Evolutionary conservation across 2,329 filamentous ascomycete genomes (phyloP).

Genomic region (Diaporthe ilicicola): DNA sequence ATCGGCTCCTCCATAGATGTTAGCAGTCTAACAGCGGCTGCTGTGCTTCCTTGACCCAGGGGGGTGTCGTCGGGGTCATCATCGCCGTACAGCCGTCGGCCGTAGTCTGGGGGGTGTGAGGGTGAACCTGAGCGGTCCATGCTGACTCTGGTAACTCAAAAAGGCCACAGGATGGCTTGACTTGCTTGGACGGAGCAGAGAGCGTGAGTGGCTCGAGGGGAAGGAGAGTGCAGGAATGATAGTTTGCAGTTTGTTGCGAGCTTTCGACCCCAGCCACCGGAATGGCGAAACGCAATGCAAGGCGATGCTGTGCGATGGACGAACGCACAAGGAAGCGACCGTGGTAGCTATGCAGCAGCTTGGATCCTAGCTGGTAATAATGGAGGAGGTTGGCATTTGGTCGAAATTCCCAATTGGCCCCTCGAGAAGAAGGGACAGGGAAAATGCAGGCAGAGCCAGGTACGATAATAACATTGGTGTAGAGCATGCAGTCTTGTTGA

Average conservation of each 20-base stretch:
- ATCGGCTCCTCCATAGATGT: constrained; percentile 68
- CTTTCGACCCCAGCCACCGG: constrained; percentile 15
- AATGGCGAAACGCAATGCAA: constrained; percentile 13
- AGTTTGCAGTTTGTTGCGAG: neutral
- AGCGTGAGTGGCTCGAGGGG: constrained; percentile 19
- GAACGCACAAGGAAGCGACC: neutral
- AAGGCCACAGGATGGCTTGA: neutral
- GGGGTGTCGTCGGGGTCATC: constrained; percentile 61
- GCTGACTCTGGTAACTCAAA: constrained; percentile 26
- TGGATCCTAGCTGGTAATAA: constrained; percentile 15
- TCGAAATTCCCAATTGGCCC: neutral
- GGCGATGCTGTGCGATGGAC: neutral
- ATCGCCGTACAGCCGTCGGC: constrained; percentile 61
- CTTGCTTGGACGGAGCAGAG: neutral
- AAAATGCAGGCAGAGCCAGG: constrained; percentile 10
- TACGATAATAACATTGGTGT: constrained; percentile 4
- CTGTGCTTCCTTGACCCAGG: constrained; percentile 52
- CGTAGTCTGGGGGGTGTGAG: constrained; percentile 65
- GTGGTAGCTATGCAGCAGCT: constrained; percentile 13
- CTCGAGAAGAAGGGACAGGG: neutral
- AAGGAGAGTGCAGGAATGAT: constrained; percentile 15
- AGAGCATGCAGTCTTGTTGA: constrained; percentile 23
- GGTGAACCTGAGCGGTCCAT: constrained; percentile 63
- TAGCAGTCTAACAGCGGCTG: constrained; percentile 66
- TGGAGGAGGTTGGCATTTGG: constrained; percentile 21